Evolutionary conservation across 2,329 filamentous ascomycete species (phyloP).

Genomic region (Ilyonectria robusta): DNA sequence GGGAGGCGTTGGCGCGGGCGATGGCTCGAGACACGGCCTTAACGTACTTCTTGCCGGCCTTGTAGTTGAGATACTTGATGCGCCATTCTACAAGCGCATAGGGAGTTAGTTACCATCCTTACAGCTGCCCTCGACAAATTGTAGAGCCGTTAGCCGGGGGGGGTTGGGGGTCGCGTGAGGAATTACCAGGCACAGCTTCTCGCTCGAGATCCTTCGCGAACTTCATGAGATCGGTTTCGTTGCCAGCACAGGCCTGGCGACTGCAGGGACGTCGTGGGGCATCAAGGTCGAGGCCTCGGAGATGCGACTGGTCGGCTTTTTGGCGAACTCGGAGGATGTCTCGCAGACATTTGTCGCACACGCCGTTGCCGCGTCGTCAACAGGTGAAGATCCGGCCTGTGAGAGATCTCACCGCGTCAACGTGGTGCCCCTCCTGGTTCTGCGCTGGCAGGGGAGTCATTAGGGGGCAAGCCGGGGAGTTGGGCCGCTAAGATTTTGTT

Average conservation of each 20-base stretch:
- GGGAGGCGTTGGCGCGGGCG: conserved; percentile 70
- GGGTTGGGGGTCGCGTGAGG: conserved; percentile 15
- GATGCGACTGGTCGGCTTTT: conserved; percentile 15
- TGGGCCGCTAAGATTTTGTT: conserved; percentile 10
- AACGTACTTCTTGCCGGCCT: conserved; percentile 93
- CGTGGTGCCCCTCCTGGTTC: conserved; percentile 34
- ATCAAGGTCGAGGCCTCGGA: conserved; percentile 28
- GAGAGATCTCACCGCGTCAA: conserved; percentile 28
- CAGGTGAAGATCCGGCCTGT: conserved; percentile 10
- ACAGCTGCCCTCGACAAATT: not conserved
- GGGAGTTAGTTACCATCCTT: conserved; percentile 19
- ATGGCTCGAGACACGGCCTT: conserved; percentile 85
- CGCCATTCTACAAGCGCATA: conserved; percentile 78
- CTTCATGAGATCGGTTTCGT: conserved; percentile 64
- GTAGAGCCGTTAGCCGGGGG: conserved; percentile 6
- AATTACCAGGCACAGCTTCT: conserved; percentile 84
- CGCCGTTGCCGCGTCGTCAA: not conserved
- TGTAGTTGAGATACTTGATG: conserved; percentile 95
- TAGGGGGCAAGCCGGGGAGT: conserved; percentile 4
- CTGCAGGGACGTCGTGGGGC: conserved; percentile 29
- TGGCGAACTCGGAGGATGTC: not conserved
- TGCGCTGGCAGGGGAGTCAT: conserved; percentile 11
- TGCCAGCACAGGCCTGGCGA: conserved; percentile 30
- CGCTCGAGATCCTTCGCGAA: conserved; percentile 86
- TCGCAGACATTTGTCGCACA: not conserved